A percentile compares a stretch with the other conserved stretches of the same genome.
Conservation (phyloP, 306 rosid species). For the Abrus precatorius region DNA sequence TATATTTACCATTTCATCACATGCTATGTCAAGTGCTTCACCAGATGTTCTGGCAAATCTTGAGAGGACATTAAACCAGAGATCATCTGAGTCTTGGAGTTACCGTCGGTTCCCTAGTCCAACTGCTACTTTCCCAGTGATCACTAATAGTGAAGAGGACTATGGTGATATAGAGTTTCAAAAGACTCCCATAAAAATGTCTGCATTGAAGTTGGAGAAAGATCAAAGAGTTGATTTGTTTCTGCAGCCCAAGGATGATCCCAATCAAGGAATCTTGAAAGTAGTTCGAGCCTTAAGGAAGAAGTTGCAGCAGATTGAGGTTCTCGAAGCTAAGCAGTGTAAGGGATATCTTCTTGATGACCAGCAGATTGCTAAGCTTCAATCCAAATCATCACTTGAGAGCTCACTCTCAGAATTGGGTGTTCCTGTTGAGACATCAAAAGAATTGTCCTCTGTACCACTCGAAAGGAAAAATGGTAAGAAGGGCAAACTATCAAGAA, state of each 20-base stretch:
- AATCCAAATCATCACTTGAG: constrained; percentile 67
- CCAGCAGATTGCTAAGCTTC: constrained; percentile 92
- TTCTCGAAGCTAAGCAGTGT: constrained; percentile 89
- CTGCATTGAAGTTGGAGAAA: constrained; percentile 55
- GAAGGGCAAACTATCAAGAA: constrained; percentile 64
- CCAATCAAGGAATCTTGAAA: constrained; percentile 59
- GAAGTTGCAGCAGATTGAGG: constrained; percentile 96
- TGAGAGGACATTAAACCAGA: constrained; percentile 73
- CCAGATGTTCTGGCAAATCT: constrained; percentile 79
- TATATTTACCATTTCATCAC: constrained; percentile 74
- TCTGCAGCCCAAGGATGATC: constrained; percentile 71
- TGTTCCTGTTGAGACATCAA: constrained; percentile 61
- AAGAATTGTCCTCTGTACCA: constrained; percentile 54
- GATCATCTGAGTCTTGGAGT: constrained; percentile 93
- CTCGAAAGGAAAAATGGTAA: constrained; percentile 77
- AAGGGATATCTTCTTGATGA: constrained; percentile 81
- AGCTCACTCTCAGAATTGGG: constrained; percentile 84
- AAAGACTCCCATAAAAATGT: constrained; percentile 59
- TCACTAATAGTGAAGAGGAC: constrained; percentile 88
- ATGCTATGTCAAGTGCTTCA: constrained; percentile 73
- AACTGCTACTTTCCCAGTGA: constrained; percentile 87
- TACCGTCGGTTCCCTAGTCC: constrained; percentile 87
- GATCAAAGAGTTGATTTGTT: constrained; percentile 67
- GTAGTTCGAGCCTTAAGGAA: constrained; percentile 80
- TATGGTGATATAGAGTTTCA: constrained; percentile 69